Evolutionary conservation across 768 basidiomycete species (phyloP), one percentile per base, ranked within the genome.

Genomic region (Candolleomyces efflorescens): DNA sequence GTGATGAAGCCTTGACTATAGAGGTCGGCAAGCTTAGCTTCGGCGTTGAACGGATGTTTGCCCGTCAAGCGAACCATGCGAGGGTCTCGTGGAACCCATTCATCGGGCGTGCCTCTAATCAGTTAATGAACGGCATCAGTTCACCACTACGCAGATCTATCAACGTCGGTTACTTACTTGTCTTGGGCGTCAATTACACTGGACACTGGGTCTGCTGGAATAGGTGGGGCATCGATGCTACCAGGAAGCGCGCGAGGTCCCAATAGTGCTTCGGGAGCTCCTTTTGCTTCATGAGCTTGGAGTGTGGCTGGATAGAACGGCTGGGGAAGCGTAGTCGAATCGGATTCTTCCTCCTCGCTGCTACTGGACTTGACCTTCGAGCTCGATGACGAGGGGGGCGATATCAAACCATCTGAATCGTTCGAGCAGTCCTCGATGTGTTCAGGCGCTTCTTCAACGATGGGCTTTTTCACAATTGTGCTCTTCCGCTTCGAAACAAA

Each of bases 11-110:
- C 84, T 60, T 75, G 58, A 3, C 69, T 58, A 60, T 78, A 81
- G 3, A 85, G 69, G 22, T 68, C 68, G n/a, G 69, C 67, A 15
- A 85, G 68, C 18, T 65, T 71, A 0, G 82, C 72, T 64, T 86
- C 85, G 27, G 68, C 62, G 65, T 86, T 87, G 74, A 85, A 84
- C 0, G 85, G 85, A 64, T 85, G 85, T 60, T 80, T 78, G 23
- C 82, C 82, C 4, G 84, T 86, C 53, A 84, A 62, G 2, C 81
- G 75, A 22, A 84, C 68, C 45, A 83, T 73, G 17, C 66, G 62
- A 23, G 63, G 58, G 61, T 76, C 73, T 52, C 73, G 67, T 13
- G 61, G 60, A 17, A 73, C 62, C 69, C 68, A 69, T 27, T 55
- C 53, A 49, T 71, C 71, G 1, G 69, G 68, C 10, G 69, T 69